Evolutionary conservation across 768 basidiomycete genomes (phyloP).

Genomic region (Russula sp.): DNA sequence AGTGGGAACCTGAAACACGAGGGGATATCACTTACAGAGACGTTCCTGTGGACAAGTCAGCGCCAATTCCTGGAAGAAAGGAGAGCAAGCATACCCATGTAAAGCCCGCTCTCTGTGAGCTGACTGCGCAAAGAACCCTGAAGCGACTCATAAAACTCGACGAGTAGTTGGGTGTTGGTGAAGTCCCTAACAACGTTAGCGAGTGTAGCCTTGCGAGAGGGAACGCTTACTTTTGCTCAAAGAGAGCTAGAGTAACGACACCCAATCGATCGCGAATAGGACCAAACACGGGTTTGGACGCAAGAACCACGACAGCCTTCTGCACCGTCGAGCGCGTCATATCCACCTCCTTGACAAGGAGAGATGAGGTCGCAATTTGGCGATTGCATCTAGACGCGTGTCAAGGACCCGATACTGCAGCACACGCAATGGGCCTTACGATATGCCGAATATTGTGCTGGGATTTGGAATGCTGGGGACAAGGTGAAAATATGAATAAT

Average conservation of each 20-base stretch:
- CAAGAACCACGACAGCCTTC: conserved; percentile 94
- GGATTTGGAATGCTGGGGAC: conserved; percentile 66
- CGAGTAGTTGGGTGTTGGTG: conserved; percentile 78
- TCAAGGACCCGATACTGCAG: not conserved
- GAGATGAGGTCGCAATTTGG: conserved; percentile 75
- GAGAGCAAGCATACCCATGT: conserved; percentile 67
- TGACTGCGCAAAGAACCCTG: conserved; percentile 71
- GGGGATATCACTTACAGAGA: conserved; percentile 45
- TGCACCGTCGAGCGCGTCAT: conserved; percentile 96
- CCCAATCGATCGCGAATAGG: conserved; percentile 93
- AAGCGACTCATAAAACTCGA: conserved; percentile 75
- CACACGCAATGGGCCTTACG: conserved; percentile 43
- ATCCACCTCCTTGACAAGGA: conserved; percentile 74
- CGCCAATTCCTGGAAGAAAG: not conserved
- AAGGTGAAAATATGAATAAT: conserved; percentile 95
- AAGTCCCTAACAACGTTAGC: conserved; percentile 55
- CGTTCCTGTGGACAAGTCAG: conserved; percentile 44
- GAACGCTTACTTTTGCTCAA: conserved; percentile 61
- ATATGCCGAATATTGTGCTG: conserved; percentile 92
- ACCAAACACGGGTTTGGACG: conserved; percentile 86
- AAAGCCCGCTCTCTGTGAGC: conserved; percentile 86
- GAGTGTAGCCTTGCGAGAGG: not conserved
- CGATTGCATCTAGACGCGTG: conserved; percentile 71
- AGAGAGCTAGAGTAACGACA: conserved; percentile 88
- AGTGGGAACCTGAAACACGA: not conserved